Base-by-base conservation (phyloP, 306 rosid genomes). In the Corylus americana region DNA sequence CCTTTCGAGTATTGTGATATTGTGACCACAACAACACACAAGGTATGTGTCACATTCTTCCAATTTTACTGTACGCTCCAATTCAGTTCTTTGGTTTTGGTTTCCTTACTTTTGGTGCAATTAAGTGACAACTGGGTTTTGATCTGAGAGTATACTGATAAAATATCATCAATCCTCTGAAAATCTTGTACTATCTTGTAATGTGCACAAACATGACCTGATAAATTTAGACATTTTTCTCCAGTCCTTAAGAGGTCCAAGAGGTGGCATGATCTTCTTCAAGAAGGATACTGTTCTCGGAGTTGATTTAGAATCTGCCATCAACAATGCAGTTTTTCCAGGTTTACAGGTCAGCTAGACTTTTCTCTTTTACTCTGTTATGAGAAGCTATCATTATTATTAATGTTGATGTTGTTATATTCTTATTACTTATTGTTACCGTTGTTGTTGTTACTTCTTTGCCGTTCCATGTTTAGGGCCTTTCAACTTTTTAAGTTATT, bases 181-280 rank as follows among this genome's bases (percentile, higher is more conserved):
- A 79, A 71, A 48, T 20, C n/a, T 2, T 57, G n/a, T 77, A 45
- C 22, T 51, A 73, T 54, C 11, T 80, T 63, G 72, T 67, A 39
- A 53, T 77, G 16, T 70, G 42, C 37, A 74, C 55, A 29, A 54
- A 11, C 5, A 13, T 72, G 66, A 68, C 63, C 74, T 75, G 66
- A 74, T 72, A 63, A 27, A 49, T 78, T 75, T 58, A 3, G 17
- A 67, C 68, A 35, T 79, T 78, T 86, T 61, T 67, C 31, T 83
- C 54, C 89, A 96, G 98, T 93, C 98, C 81, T 61, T 93, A 81
- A 87, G 98, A 83, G 99, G 99, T 58, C 99, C 99, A 18, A 86
- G 98, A 85, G 98, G 98, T 58, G 98, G 98, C 47, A 96, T 96
- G 99, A 96, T 96, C 77, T 96, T 96, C 92, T 96, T 90, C 90